Evolutionary conservation across 108 stramenopile species (phyloP).

Genomic region (Parietichytrium sp.): DNA sequence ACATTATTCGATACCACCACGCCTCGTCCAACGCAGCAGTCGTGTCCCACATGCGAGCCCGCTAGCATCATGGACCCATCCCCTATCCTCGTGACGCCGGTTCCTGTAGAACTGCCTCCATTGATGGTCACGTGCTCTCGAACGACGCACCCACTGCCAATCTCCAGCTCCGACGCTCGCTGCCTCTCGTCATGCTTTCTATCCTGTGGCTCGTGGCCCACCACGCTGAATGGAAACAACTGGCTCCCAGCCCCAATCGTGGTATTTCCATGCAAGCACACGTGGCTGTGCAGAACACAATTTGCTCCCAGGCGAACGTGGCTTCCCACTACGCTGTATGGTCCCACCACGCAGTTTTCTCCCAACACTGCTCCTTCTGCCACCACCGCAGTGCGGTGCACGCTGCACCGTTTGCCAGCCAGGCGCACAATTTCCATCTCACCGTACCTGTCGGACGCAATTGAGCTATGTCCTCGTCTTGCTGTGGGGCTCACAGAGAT

Average conservation of each 20-base stretch:
- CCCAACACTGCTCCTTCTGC: not conserved
- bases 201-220: not conserved
- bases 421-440: too few species aligned
- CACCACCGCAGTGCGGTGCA: conserved; percentile 1
- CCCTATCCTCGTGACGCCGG: not conserved
- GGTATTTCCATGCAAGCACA: not conserved
- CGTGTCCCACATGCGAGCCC: not conserved
- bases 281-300: not conserved
- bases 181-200: not conserved
- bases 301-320: not conserved
- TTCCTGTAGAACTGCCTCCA: not conserved
- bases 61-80: not conserved
- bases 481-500: too few species aligned
- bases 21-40: not conserved
- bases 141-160: not conserved
- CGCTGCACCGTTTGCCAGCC: too few species aligned
- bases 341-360: not conserved
- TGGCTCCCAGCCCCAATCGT: not conserved
- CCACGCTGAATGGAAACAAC: not conserved
- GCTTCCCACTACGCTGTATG: not conserved
- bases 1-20: conserved; percentile 16
- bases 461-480: too few species aligned
- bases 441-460: too few species aligned
- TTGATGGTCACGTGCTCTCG: conserved; percentile 27
- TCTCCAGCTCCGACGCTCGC: not conserved